Conservation (phyloP, 2,329 filamentous ascomycete species). For the Pochonia chlamydosporia region DNA sequence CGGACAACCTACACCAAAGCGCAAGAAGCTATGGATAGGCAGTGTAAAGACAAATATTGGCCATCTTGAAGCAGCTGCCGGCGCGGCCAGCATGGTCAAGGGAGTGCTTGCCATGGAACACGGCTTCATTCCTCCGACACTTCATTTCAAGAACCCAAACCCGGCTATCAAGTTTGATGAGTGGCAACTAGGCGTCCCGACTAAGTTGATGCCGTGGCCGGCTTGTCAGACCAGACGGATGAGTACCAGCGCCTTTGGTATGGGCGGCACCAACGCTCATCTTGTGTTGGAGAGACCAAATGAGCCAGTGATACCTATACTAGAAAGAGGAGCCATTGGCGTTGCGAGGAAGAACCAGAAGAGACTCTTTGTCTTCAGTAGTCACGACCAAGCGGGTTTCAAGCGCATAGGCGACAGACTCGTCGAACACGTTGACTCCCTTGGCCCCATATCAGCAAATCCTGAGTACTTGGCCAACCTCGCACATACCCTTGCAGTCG, state of each 20-base stretch:
- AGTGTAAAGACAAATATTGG: slow-evolving; percentile 23
- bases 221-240: slow-evolving; percentile 11
- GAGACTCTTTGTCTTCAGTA: too few relatives aligned
- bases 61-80: slow-evolving; percentile 17
- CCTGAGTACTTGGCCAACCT: too few relatives aligned
- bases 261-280: slow-evolving; percentile 31
- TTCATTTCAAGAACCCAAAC: slow-evolving; percentile 15
- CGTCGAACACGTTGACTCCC: too few relatives aligned
- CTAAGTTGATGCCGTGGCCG: slow-evolving; percentile 5
- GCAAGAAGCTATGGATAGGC: slow-evolving; percentile 15
- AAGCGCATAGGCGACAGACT: too few relatives aligned
- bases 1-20: neutral
- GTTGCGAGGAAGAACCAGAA: too few relatives aligned
- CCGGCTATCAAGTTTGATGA: slow-evolving; percentile 16
- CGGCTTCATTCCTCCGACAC: slow-evolving; percentile 18
- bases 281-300: slow-evolving; percentile 15
- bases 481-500: too few relatives aligned
- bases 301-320: neutral
- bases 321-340: too few relatives aligned
- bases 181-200: slow-evolving; percentile 10
- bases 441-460: too few relatives aligned
- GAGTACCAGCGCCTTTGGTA: slow-evolving; percentile 30
- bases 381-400: too few relatives aligned
- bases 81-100: slow-evolving; percentile 19
- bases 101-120: slow-evolving; percentile 17